Evolutionary conservation across 306 rosid species (phyloP).

Genomic region (Dryas drummondii): DNA sequence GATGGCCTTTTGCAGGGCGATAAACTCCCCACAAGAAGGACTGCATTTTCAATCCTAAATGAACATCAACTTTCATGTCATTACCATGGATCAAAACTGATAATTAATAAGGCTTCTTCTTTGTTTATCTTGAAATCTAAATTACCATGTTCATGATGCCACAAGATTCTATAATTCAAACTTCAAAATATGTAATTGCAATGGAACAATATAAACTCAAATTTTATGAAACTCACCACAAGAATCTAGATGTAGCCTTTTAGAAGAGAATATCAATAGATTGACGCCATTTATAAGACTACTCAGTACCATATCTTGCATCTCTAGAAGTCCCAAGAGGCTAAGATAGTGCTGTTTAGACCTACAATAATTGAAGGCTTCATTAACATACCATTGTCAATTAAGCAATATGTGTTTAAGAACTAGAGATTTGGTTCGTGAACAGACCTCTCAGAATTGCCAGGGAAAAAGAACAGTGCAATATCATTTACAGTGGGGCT

Average conservation of each 20-base stretch:
- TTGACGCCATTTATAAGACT: neutral
- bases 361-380: slow-evolving; percentile 4
- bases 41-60: neutral
- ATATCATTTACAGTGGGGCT: neutral
- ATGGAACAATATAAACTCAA: neutral
- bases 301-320: slow-evolving; percentile 3
- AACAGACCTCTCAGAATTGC: slow-evolving; percentile 11
- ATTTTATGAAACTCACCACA: neutral
- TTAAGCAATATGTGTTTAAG: neutral
- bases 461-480: slow-evolving; percentile 4
- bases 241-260: slow-evolving; percentile 4
- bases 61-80: neutral
- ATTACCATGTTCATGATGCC: too few species aligned
- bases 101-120: neutral
- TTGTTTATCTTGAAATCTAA: neutral
- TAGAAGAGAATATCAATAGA: slow-evolving; percentile 18
- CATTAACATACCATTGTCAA: neutral
- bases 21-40: slow-evolving; percentile 10
- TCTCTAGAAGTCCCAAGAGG: slow-evolving; percentile 17
- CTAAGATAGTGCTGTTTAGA: slow-evolving; percentile 16
- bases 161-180: too few species aligned
- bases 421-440: neutral
- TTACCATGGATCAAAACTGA: neutral
- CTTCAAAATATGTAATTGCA: too few species aligned
- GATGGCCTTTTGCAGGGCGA: neutral